A percentile compares a stretch with the other conserved stretches of the same genome.
Conservation (phyloP, 192 early-diverging fungal species). For the Podila minutissima region DNA sequence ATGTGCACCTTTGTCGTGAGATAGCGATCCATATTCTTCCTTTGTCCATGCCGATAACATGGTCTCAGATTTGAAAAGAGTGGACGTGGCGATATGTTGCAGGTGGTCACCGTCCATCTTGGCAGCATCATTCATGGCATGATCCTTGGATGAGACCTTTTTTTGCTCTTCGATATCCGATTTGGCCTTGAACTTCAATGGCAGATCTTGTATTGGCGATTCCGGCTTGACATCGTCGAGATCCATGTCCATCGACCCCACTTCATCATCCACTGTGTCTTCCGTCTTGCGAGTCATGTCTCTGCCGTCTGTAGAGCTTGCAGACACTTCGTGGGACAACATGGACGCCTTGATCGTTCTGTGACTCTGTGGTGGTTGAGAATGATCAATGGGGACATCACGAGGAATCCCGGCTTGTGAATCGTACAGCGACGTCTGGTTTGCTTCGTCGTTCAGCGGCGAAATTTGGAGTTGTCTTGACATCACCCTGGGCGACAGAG, state of each 20-base stretch:
- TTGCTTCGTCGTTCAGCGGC: not conserved
- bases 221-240: no score
- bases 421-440: not conserved
- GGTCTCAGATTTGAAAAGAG: no score
- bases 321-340: not conserved
- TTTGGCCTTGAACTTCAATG: no score
- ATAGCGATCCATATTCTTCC: not conserved
- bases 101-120: no score
- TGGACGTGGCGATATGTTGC: no score
- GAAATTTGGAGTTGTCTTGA: constrained; percentile 1
- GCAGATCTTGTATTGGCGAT: no score
- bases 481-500: constrained; percentile 9
- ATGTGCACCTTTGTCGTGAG: not conserved
- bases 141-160: no score
- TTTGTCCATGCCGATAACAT: not conserved
- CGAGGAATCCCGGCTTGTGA: not conserved
- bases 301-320: not conserved
- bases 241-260: not conserved
- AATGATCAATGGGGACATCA: not conserved
- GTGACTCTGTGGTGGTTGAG: not conserved
- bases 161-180: no score
- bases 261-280: not conserved
- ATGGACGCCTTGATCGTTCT: not conserved
- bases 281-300: not conserved
- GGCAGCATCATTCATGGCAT: no score